phyloP scores from a whole-genome alignment of 441 rosid species.

The Arabidopsis hybrid region DNA sequence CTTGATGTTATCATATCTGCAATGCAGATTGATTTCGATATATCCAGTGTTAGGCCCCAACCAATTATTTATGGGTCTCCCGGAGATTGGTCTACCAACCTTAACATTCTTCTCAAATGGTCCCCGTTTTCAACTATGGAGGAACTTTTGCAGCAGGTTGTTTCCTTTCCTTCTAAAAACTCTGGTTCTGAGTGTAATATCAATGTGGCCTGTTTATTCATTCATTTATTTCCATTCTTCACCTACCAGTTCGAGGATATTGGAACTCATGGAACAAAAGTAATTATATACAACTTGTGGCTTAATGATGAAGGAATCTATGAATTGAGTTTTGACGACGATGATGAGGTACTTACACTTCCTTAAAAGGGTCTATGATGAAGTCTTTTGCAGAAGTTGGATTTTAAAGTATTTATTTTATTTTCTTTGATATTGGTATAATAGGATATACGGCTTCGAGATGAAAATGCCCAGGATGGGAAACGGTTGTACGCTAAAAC shows the following conservation, averaged over 20 bases:
- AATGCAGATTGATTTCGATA: slow-evolving; percentile 89
- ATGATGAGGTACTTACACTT: slow-evolving; percentile 68
- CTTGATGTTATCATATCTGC: slow-evolving; percentile 15
- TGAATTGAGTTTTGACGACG: slow-evolving; percentile 95
- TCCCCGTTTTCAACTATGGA: slow-evolving; percentile 86
- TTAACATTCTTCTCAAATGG: slow-evolving; percentile 89
- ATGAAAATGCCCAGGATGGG: slow-evolving; percentile 59
- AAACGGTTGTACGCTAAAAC: slow-evolving; percentile 46
- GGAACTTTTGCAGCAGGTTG: slow-evolving; percentile 82
- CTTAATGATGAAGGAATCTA: slow-evolving; percentile 88
- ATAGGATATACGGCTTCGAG: slow-evolving; percentile 88
- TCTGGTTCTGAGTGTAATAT: not conserved
- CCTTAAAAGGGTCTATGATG: not conserved
- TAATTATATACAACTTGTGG: slow-evolving; percentile 92
- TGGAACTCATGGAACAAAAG: slow-evolving; percentile 86
- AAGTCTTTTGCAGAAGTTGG: not conserved
- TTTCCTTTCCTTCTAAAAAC: slow-evolving; percentile 2
- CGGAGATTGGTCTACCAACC: slow-evolving; percentile 84
- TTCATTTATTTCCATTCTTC: slow-evolving; percentile 38
- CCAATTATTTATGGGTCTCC: slow-evolving; percentile 76
- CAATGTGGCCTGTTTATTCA: not conserved
- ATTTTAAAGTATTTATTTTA: not conserved
- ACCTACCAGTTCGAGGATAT: slow-evolving; percentile 78
- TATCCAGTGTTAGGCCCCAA: slow-evolving; percentile 64
- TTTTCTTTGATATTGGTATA: slow-evolving; percentile 18